Conservation (phyloP, 148 eudicot genomes). For the Euryodendron excelsum region DNA sequence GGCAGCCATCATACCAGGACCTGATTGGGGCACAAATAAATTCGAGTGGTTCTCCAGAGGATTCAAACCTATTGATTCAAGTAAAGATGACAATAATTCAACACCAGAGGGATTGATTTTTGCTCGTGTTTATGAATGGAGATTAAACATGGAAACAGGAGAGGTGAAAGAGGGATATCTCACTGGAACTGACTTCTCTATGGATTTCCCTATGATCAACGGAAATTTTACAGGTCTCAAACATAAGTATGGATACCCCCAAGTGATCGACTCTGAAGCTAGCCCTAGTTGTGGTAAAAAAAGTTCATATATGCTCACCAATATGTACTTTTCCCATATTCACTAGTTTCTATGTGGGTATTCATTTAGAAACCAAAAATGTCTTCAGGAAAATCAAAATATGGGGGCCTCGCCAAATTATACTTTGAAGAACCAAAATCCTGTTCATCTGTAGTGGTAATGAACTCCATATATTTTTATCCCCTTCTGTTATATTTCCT, state of each 20-base stretch:
- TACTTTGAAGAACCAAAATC: neutral
- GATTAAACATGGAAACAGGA: conserved; percentile 17
- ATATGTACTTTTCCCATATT: neutral
- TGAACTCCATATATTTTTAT: too few relatives aligned
- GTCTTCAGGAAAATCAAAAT: neutral
- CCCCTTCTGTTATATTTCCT: neutral
- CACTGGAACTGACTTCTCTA: conserved; percentile 18
- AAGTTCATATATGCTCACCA: neutral
- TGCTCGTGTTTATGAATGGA: conserved; percentile 20
- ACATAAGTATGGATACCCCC: conserved; percentile 32
- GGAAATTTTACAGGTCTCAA: conserved; percentile 17
- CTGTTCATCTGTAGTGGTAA: neutral
- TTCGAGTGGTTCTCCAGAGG: conserved; percentile 40
- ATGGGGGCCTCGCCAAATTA: conserved; percentile 1
- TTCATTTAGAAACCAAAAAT: neutral
- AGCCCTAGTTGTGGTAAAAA: conserved; percentile 31
- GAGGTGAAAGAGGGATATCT: conserved; percentile 16
- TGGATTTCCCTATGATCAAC: conserved; percentile 47
- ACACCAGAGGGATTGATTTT: conserved; percentile 16
- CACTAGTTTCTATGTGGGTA: neutral
- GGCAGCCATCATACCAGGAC: conserved; percentile 36
- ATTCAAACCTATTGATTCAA: conserved; percentile 5
- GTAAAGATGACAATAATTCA: neutral
- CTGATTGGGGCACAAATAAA: conserved; percentile 34
- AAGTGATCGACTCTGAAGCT: conserved; percentile 27